Percentiles rank a stretch among this genome's conserved stretches.
Evolutionary conservation across 108 stramenopile genomes (phyloP).

Genomic region (Asterionellopsis glacialis): DNA sequence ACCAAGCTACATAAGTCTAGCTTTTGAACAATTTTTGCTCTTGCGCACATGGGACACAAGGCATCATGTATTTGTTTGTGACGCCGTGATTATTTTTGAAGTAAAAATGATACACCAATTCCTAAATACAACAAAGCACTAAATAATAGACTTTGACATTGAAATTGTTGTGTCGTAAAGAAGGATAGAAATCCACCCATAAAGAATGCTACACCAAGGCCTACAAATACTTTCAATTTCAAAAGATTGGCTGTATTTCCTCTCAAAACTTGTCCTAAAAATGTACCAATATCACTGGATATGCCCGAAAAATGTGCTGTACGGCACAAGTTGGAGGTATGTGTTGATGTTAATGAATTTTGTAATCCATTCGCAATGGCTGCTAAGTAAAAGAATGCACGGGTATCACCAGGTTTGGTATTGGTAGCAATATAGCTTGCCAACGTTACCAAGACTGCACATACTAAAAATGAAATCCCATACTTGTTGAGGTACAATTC

Average conservation of each 20-base stretch:
- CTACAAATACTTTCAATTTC: slow-evolving; percentile 28
- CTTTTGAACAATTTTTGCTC: no score
- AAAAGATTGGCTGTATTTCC: slow-evolving; percentile 33
- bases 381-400: slow-evolving; percentile 17
- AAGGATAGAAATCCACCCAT: slow-evolving; percentile 24
- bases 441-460: slow-evolving; percentile 6
- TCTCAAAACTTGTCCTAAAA: slow-evolving; percentile 37
- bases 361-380: slow-evolving; percentile 45
- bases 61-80: not conserved
- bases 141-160: not conserved
- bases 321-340: slow-evolving; percentile 44
- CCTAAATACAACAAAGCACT: not conserved
- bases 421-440: slow-evolving; percentile 1
- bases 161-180: slow-evolving; percentile 5
- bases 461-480: slow-evolving; percentile 15
- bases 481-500: slow-evolving; percentile 1
- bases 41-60: no score
- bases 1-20: no score
- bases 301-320: slow-evolving; percentile 46
- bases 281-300: slow-evolving; percentile 46
- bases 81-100: not conserved
- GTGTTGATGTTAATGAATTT: slow-evolving; percentile 34
- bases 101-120: not conserved
- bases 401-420: not conserved
- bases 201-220: slow-evolving; percentile 38